These are phyloP conservation scores for Nidularia pulvinata DNA, from an alignment of 768 basidiomycete species.

Conservation along the genomic window DNA sequence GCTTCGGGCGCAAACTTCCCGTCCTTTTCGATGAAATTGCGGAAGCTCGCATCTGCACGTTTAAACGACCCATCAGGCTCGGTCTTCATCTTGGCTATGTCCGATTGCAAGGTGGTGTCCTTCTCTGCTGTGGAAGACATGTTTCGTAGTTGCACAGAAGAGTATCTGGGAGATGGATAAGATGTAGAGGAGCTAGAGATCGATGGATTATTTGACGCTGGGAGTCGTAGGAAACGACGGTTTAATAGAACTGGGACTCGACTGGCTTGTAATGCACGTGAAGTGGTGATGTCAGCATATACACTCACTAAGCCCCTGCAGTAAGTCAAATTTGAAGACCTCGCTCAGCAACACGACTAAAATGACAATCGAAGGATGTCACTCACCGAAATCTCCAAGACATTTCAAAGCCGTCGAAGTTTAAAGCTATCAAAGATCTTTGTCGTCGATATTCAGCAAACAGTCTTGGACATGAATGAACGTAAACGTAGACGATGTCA, in stretches of 20 bases:
- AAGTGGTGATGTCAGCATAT: background rate
- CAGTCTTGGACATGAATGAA: no score
- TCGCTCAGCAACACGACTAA: background rate
- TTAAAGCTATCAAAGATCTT: no score
- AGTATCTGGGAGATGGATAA: constrained; percentile 4
- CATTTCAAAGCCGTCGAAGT: no score
- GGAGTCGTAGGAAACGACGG: background rate
- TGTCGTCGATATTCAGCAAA: no score
- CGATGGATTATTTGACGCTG: background rate
- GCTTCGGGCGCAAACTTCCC: constrained; percentile 61
- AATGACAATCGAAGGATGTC: background rate
- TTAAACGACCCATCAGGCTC: constrained; percentile 70
- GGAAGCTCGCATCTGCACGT: constrained; percentile 43
- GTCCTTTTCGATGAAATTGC: constrained; percentile 47
- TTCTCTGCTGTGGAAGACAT: constrained; percentile 22
- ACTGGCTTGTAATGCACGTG: background rate
- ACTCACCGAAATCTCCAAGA: no score
- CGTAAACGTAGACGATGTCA: no score
- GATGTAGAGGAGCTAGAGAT: background rate
- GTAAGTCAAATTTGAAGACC: background rate
- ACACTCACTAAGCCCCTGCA: background rate
- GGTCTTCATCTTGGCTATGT: constrained; percentile 54
- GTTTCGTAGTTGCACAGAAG: constrained; percentile 2
- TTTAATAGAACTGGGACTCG: background rate
- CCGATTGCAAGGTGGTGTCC: constrained; percentile 37